A percentile compares a stretch with the other conserved stretches of the same genome.
Evolutionary conservation across 2,329 filamentous ascomycete species (phyloP).

Genomic region (Trichophaea hybrida): DNA sequence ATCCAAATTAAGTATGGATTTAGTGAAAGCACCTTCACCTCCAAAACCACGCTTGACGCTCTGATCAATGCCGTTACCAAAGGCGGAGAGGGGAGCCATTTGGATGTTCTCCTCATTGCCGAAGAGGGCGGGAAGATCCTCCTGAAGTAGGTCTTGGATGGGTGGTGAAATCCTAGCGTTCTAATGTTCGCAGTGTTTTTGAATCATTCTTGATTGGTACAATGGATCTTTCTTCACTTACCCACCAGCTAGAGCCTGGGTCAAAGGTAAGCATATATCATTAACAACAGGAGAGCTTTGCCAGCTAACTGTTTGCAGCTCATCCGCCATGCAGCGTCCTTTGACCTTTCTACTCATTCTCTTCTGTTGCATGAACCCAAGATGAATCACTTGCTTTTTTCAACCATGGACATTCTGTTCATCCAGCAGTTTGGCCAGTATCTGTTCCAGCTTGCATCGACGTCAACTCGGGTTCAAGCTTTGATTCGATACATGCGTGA

Average conservation of each 20-base stretch:
- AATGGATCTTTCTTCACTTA: conserved; percentile 26
- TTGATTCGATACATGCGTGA: conserved; percentile 73
- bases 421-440: conserved; percentile 65
- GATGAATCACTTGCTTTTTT: conserved; percentile 38
- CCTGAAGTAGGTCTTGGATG: conserved; percentile 17
- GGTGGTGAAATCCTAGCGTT: background rate
- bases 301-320: conserved; percentile 14
- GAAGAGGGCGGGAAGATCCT: conserved; percentile 25
- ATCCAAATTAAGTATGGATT: background rate
- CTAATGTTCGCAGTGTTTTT: conserved; percentile 18
- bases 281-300: background rate
- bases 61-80: conserved; percentile 26
- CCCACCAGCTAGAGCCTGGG: conserved; percentile 15
- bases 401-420: conserved; percentile 72
- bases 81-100: conserved; percentile 24
- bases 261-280: conserved; percentile 17
- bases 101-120: conserved; percentile 27
- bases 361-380: conserved; percentile 22
- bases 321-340: conserved; percentile 25
- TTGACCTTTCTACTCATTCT: conserved; percentile 25
- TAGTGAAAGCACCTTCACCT: conserved; percentile 27
- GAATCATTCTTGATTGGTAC: conserved; percentile 28
- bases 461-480: conserved; percentile 76
- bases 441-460: conserved; percentile 69
- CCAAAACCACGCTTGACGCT: conserved; percentile 27